Conservation (phyloP, 2,329 filamentous ascomycete species). For the Moelleriella libera region DNA sequence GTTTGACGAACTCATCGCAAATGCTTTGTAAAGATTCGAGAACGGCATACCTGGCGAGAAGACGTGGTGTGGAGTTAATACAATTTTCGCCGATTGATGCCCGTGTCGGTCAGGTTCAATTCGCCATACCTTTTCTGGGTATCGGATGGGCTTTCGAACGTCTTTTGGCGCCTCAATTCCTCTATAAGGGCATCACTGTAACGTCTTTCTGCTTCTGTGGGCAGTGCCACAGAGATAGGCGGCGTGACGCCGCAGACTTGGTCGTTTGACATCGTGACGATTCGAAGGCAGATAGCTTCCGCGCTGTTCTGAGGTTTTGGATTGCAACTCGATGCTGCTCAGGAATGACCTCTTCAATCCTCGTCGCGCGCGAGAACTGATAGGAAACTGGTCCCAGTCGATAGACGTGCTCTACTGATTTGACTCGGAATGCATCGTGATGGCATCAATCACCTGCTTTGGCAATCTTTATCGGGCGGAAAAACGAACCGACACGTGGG, state of each 20-base stretch:
- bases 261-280: slow-evolving; percentile 18
- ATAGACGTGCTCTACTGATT: too few relatives aligned
- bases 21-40: slow-evolving; percentile 66
- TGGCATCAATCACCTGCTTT: not conserved
- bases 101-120: too few relatives aligned
- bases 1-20: slow-evolving; percentile 73
- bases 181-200: slow-evolving; percentile 68
- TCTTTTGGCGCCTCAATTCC: slow-evolving; percentile 78
- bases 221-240: slow-evolving; percentile 64
- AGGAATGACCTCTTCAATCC: too few relatives aligned
- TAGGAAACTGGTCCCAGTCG: too few relatives aligned
- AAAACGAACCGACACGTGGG: not conserved
- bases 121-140: slow-evolving; percentile 59
- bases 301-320: too few relatives aligned
- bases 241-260: slow-evolving; percentile 56
- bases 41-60: slow-evolving; percentile 45
- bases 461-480: not conserved
- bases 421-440: too few relatives aligned
- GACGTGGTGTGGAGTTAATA: not conserved
- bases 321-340: too few relatives aligned
- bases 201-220: slow-evolving; percentile 62
- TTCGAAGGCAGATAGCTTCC: too few relatives aligned
- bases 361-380: too few relatives aligned
- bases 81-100: not conserved
- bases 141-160: slow-evolving; percentile 74